Evolutionary conservation across 306 rosid genomes (phyloP), one percentile per base, ranked within the genome.

Genomic region (Gillenia trifoliata): DNA sequence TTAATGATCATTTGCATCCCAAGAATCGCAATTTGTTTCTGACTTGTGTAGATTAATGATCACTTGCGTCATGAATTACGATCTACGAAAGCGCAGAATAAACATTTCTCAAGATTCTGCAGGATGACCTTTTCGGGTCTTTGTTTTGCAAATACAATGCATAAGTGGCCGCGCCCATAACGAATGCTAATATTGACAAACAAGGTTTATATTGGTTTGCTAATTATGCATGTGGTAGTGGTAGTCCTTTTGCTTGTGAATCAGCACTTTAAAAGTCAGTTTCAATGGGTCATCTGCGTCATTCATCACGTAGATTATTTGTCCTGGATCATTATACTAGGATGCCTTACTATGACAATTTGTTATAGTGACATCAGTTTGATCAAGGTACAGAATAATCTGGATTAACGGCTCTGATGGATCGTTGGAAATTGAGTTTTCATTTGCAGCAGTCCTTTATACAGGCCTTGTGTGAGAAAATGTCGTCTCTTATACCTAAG

Each of bases 401-500:
- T 31, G 17, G n/a, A 20, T 17, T 38, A 38, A 64, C 64, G 81
- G 31, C 72, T 71, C 29, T 61, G 40, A 34, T 77, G 41, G 75
- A 49, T 19, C 69, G 9, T 60, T 69, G 61, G 41, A 47, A 34
- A 62, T 61, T 78, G 81, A 71, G 12, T 79, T 66, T 72, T 59
- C 74, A 59, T 45, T 9, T 62, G 61, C 54, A 28, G 73, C 56
- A 12, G 38, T 40, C 38, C 56, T 12, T 50, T 50, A 4, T 29
- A 60, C 15, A 26, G 72, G 36, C 33, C 57, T 38, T 60, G 70
- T 49, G 49, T 69, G 19, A 57, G 23, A 7, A 7, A 16, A 23
- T 11, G 26, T 1, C 5, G 11, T 36, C 41, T 36, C 25, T 52
- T 52, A 6, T 52, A 0, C 57, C 22, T 52, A 52, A 52, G 1